Evolutionary conservation across 371 early-diverging fungal genomes (phyloP).

Genomic region (Phascolomyces articulosus): DNA sequence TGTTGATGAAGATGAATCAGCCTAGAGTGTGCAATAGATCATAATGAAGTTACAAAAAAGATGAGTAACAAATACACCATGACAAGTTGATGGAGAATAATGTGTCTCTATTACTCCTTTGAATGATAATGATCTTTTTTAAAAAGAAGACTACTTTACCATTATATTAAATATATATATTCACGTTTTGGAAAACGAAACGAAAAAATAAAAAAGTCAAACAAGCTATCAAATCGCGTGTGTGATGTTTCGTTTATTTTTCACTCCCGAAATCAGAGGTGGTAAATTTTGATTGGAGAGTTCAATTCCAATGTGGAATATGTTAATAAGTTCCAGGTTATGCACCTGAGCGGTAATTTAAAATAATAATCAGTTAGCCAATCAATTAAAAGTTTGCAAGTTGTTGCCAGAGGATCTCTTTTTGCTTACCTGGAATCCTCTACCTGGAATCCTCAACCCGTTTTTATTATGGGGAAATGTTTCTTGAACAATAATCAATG

Average conservation of each 20-base stretch:
- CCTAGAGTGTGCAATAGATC: conserved; percentile 16
- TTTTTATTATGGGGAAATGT: too few species aligned
- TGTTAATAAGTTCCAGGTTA: too few species aligned
- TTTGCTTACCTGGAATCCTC: too few species aligned
- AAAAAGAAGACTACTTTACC: background rate
- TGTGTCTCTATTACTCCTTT: too few species aligned
- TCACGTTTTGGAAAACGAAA: background rate
- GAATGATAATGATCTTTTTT: background rate
- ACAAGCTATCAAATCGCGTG: conserved; percentile 1
- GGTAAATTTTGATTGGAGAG: conserved; percentile 2
- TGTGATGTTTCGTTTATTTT: background rate
- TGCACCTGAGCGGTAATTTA: too few species aligned
- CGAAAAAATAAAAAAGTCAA: background rate
- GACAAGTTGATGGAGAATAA: too few species aligned
- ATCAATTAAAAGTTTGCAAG: too few species aligned
- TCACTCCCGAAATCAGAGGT: conserved; percentile 4
- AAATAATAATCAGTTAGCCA: too few species aligned
- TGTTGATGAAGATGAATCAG: conserved; percentile 39
- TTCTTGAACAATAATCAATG: too few species aligned
- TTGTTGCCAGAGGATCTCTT: too few species aligned
- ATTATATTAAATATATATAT: conserved; percentile 5
- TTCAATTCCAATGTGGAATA: too few species aligned
- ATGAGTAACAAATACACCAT: background rate
- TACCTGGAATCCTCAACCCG: too few species aligned
- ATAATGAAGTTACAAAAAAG: background rate